phyloP scores from a whole-genome alignment of 768 basidiomycete genomes.

The Imleria badia region DNA sequence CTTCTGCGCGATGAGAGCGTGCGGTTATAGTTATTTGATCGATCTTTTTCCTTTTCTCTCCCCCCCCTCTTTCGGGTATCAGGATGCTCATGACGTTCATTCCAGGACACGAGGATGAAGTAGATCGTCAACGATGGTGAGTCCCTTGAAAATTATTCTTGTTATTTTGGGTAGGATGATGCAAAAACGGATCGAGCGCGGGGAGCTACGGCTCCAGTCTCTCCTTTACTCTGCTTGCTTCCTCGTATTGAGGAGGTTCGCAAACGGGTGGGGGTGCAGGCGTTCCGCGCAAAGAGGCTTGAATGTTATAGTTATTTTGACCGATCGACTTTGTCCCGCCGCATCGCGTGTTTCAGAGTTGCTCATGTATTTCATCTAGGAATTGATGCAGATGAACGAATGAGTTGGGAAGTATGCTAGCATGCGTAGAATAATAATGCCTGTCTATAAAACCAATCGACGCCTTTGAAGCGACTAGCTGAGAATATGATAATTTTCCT shows the following conservation, averaged over 20 bases:
- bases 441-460: constrained; percentile 1
- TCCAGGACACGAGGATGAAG: constrained; percentile 1
- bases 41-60: too few species aligned
- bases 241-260: constrained; percentile 30
- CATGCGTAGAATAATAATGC: constrained; percentile 12
- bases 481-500: constrained; percentile 8
- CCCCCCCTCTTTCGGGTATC: background rate
- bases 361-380: constrained; percentile 13
- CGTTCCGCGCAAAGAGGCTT: constrained; percentile 25
- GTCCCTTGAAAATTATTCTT: background rate
- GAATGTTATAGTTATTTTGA: constrained; percentile 37
- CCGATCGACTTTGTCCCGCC: background rate
- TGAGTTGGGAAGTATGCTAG: constrained; percentile 7
- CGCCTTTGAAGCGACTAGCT: background rate
- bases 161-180: constrained; percentile 28
- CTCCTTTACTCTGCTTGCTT: constrained; percentile 16
- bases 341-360: background rate
- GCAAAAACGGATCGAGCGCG: constrained; percentile 18
- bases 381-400: background rate
- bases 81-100: constrained; percentile 7
- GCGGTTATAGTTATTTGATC: constrained; percentile 40
- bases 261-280: constrained; percentile 23
- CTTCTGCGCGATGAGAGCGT: constrained; percentile 33
- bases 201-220: constrained; percentile 28
- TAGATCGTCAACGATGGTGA: constrained; percentile 2